These are phyloP conservation scores for Corymbia calophylla DNA, from an alignment of 441 rosid species.

Conservation along the genomic window DNA sequence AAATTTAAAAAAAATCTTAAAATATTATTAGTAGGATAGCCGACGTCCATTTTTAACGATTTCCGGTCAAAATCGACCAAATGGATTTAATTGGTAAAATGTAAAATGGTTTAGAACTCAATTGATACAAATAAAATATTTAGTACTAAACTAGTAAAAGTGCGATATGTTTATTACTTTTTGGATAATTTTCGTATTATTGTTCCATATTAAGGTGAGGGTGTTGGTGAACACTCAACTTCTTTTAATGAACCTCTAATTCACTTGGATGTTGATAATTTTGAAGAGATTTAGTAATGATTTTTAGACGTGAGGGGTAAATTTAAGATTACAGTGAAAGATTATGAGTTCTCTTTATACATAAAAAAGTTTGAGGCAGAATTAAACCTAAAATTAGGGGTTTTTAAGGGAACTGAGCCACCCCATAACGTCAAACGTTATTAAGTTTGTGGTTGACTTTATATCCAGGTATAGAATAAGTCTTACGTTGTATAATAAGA, in stretches of 20 bases:
- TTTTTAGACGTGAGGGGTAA: not conserved
- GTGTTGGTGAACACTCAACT: not conserved
- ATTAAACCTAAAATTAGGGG: not conserved
- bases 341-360: not conserved
- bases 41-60: too few relatives aligned
- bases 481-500: not conserved
- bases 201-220: not conserved
- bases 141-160: too few relatives aligned
- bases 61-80: not conserved
- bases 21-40: not conserved
- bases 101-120: not conserved
- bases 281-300: not conserved
- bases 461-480: not conserved
- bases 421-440: not conserved
- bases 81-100: too few relatives aligned
- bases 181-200: not conserved
- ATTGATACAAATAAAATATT: too few relatives aligned
- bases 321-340: not conserved
- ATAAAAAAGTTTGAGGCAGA: rapidly evolving
- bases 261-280: rapidly evolving
- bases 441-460: not conserved
- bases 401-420: not conserved
- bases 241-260: not conserved
- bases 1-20: too few relatives aligned
- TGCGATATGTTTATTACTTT: not conserved